phyloP scores from a whole-genome alignment of 176 grass and related monocot species.

The Triticum aestivum region IWGSC_CS_RefSeq_v2.1 NC_057811.1:390194675-390195174 shows the following conservation, averaged over 20 bases:
- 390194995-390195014: slow-evolving; percentile 92
- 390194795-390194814: neutral
- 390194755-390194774: neutral
- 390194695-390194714: neutral
- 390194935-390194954: neutral
- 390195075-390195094: slow-evolving; percentile 31
- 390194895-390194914: neutral
- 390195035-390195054: slow-evolving; percentile 79
- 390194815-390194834: neutral
- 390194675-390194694: neutral
- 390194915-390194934: neutral
- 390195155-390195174: slow-evolving; percentile 93
- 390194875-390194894: neutral
- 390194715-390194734: neutral
- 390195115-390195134: slow-evolving; percentile 19
- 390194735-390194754: neutral
- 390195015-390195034: slow-evolving; percentile 78
- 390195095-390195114: neutral
- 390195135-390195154: slow-evolving; percentile 86
- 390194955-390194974: slow-evolving; percentile 11
- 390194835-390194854: neutral
- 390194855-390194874: neutral
- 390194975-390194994: slow-evolving; percentile 77
- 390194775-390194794: too few relatives aligned
- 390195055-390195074: slow-evolving; percentile 83